These are phyloP conservation scores for Dioscorea cayenensis DNA, from an alignment of 116 monocot species.

Conservation along the genomic window DNA sequence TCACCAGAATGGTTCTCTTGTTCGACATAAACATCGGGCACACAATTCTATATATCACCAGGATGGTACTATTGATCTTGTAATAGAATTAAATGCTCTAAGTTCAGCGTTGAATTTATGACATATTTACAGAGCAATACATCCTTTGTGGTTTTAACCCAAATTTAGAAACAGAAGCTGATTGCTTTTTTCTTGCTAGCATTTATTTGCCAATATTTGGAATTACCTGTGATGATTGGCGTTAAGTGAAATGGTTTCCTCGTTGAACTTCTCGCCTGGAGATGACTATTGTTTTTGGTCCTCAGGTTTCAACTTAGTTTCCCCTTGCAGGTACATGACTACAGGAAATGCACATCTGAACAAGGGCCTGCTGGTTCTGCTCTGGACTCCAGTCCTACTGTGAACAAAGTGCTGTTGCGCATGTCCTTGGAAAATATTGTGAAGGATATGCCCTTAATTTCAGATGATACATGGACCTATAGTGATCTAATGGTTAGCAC, in stretches of 20 bases:
- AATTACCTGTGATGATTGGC: not conserved
- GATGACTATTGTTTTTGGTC: too few relatives aligned
- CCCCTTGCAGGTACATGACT: constrained; percentile 71
- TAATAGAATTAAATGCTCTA: too few relatives aligned
- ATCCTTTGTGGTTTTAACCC: not conserved
- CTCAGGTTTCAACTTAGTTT: not conserved
- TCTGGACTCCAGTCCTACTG: constrained; percentile 23
- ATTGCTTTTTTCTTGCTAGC: not conserved
- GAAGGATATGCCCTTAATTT: constrained; percentile 79
- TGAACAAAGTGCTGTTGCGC: constrained; percentile 68
- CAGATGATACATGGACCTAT: constrained; percentile 97
- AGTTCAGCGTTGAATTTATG: too few relatives aligned
- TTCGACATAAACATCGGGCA: too few relatives aligned
- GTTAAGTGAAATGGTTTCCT: not conserved
- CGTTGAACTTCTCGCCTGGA: not conserved
- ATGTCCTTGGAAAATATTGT: constrained; percentile 96
- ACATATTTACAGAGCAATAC: too few relatives aligned
- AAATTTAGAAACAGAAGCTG: not conserved
- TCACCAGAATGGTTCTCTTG: too few relatives aligned
- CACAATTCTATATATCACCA: too few relatives aligned
- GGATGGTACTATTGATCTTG: too few relatives aligned
- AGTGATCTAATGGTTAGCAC: constrained; percentile 74
- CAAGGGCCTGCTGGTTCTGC: constrained; percentile 29
- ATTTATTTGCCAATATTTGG: not conserved
- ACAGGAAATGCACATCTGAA: constrained; percentile 56